These are phyloP conservation scores for Penicillium carneum DNA, from an alignment of 2,329 filamentous ascomycete genomes.

Conservation along the genomic window DNA sequence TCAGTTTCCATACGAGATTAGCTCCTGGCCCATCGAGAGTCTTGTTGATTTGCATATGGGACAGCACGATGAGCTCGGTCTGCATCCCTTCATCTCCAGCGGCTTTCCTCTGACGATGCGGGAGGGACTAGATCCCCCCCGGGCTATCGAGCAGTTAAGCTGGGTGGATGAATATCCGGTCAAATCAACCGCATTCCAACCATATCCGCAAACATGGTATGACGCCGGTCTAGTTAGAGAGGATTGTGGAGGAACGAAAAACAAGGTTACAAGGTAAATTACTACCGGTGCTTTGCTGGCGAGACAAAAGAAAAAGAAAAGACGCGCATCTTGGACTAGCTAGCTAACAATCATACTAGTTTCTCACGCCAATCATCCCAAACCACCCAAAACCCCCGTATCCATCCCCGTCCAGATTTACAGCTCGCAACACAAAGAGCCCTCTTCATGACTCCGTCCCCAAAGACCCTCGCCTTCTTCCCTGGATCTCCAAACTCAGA, in stretches of 20 bases:
- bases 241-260: background rate
- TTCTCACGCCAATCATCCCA: conserved; percentile 10
- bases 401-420: background rate
- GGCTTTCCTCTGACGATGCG: conserved; percentile 1
- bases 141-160: background rate
- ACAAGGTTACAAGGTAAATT: conserved; percentile 10
- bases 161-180: background rate
- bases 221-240: conserved; percentile 17
- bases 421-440: conserved; percentile 29
- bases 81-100: conserved; percentile 9
- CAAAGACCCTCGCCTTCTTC: conserved; percentile 14
- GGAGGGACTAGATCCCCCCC: conserved; percentile 3
- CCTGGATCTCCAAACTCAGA: conserved; percentile 32
- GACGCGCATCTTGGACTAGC: background rate
- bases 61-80: background rate
- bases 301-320: background rate
- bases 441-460: conserved; percentile 28
- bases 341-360: background rate
- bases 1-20: conserved; percentile 1
- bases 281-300: background rate
- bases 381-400: conserved; percentile 13
- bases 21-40: conserved; percentile 5
- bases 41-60: background rate
- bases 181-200: background rate
- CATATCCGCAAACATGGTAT: conserved; percentile 21